Percentiles rank a stretch among this genome's conserved stretches.
These are phyloP conservation scores for Arctium lappa DNA, from an alignment of 129 eudicot genomes.

Conservation along the genomic window DNA sequence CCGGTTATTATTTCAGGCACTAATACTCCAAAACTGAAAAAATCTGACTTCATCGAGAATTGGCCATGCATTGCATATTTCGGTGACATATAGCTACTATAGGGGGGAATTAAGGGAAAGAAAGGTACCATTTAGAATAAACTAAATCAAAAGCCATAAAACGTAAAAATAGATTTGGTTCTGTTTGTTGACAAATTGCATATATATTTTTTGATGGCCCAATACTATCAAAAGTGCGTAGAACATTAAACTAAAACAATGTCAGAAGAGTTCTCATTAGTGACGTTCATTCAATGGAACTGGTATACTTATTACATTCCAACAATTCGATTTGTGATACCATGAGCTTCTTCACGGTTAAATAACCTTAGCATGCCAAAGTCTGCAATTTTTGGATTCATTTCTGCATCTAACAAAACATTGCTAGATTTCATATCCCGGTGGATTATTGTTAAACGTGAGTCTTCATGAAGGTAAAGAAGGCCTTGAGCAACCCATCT, in stretches of 20 bases:
- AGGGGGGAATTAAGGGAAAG: not conserved
- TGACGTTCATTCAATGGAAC: no score
- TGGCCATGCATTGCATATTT: conserved; percentile 27
- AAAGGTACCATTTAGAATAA: no score
- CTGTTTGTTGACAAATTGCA: no score
- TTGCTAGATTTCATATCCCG: conserved; percentile 13
- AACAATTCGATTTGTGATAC: not conserved
- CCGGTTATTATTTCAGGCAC: conserved; percentile 13
- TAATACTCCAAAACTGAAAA: conserved; percentile 26
- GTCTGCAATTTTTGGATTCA: conserved; percentile 20
- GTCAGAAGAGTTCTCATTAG: no score
- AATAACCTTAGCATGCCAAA: no score
- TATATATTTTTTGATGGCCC: no score
- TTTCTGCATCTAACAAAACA: conserved; percentile 5
- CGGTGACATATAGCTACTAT: conserved; percentile 36
- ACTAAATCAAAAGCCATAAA: no score
- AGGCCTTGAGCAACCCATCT: conserved; percentile 24
- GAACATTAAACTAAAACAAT: no score
- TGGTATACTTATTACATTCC: conserved; percentile 1
- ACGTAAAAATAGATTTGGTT: no score
- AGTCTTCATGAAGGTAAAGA: conserved; percentile 32
- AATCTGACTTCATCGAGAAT: conserved; percentile 22
- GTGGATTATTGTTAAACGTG: conserved; percentile 21
- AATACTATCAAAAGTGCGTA: no score
- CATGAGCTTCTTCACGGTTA: not conserved